Evolutionary conservation across 768 basidiomycete species (phyloP).

Genomic region (Phylloporus arenicola): DNA sequence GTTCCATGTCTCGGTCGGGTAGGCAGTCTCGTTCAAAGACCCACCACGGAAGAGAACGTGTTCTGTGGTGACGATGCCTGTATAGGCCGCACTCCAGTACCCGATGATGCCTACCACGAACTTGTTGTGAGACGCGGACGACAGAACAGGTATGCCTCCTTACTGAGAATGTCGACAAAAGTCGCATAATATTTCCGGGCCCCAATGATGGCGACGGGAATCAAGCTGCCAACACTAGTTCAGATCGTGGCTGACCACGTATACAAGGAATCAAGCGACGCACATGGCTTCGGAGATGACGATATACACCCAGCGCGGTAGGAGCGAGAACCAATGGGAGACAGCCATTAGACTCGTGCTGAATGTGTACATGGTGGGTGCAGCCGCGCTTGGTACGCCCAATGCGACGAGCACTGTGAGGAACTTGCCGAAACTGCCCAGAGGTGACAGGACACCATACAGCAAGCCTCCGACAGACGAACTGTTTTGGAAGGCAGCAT

Average conservation of each 20-base stretch:
- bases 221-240: slow-evolving; percentile 28
- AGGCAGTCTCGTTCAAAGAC: slow-evolving; percentile 28
- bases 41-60: slow-evolving; percentile 41
- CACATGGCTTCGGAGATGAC: slow-evolving; percentile 43
- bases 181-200: slow-evolving; percentile 41
- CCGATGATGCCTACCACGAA: slow-evolving; percentile 35
- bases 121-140: slow-evolving; percentile 2
- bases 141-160: neutral
- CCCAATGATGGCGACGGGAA: slow-evolving; percentile 46
- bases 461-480: slow-evolving; percentile 42
- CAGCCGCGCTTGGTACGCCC: slow-evolving; percentile 49
- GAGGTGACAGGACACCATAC: slow-evolving; percentile 32
- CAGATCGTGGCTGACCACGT: neutral
- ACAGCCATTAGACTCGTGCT: slow-evolving; percentile 42
- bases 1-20: slow-evolving; percentile 37
- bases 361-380: slow-evolving; percentile 56
- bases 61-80: slow-evolving; percentile 37
- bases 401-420: slow-evolving; percentile 48
- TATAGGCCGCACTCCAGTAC: slow-evolving; percentile 39
- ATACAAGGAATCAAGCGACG: slow-evolving; percentile 8
- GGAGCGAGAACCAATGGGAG: slow-evolving; percentile 26
- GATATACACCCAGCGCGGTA: slow-evolving; percentile 46
- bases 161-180: slow-evolving; percentile 39
- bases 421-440: slow-evolving; percentile 44
- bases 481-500: slow-evolving; percentile 34